Conservation (phyloP, 306 rosid species). For the Vicia villosa region DNA sequence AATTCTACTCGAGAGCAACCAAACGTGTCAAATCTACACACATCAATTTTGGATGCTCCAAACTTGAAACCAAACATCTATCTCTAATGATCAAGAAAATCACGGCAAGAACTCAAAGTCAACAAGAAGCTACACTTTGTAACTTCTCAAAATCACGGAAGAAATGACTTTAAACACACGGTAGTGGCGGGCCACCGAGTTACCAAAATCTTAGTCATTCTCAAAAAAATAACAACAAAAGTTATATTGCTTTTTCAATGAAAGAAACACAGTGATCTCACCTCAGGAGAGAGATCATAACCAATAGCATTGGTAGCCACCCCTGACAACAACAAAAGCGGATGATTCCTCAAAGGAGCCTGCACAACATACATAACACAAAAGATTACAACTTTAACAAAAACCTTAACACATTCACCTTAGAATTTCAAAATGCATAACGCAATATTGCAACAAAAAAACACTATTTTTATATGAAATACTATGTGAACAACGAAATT, state of each 20-base stretch:
- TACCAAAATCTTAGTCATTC: background rate
- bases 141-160: no score
- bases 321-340: conserved; percentile 80
- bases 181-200: no score
- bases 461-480: background rate
- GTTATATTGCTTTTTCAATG: background rate
- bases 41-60: no score
- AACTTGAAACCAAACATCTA: no score
- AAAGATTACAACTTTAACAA: background rate
- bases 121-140: no score
- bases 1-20: no score
- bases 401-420: conserved; percentile 9
- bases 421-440: background rate
- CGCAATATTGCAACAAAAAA: background rate
- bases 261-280: conserved; percentile 46
- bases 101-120: no score
- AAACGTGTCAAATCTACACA: no score
- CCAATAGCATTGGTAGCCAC: conserved; percentile 88
- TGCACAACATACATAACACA: conserved; percentile 34
- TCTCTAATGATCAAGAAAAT: no score
- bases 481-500: conserved; percentile 25
- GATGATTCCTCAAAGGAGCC: conserved; percentile 78
- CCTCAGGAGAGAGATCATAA: conserved; percentile 91
- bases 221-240: background rate
- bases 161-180: no score